Evolutionary conservation across 805 yeast species (phyloP), one percentile per base, ranked within the genome.

Genomic region (Priceomyces carsonii): DNA sequence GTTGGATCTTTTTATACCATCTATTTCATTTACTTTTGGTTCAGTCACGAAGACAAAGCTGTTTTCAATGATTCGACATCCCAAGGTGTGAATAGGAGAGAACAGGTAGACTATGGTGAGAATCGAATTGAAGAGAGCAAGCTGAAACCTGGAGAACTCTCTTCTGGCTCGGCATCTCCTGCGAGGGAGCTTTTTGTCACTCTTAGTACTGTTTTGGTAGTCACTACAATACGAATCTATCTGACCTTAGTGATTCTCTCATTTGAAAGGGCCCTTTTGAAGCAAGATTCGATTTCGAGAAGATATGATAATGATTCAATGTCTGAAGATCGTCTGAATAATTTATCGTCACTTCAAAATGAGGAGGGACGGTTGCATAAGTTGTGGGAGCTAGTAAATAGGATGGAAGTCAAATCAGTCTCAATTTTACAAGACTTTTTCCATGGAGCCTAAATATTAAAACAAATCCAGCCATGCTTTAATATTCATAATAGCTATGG

Each of bases 1-100:
- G 58, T 77, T 26, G 85, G 87, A 18, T 57, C 79, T 18, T 59
- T 83, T 3, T 89, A 84, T 59, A 85, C 95, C 14, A 44, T 82
- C 4, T 84, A 80, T 60, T 90, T 91, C 55, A 73, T 82, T 5
- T 72, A 74, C 35, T 73, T 78, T 41, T 91, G 97, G 96, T 84
- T 88, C 51, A 57, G 65, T 39, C 47, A 55, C 3, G 77, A 73
- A 39, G 79, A 71, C 33, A 58, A 31, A 25, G 33, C 33, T 8
- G 14, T 29, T 29, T 29, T 29, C 25, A 29, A 55, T 17, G 49
- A 48, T 13, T 52, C 55, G 6, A 38, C 40, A 12, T 9, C 34
- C 6, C 14, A 23, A 4, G 14, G 31, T n/a, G 34, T 31, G 10
- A 5, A 13, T 4, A 22, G 26, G 13, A 24, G 36, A 25, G 33